Base-by-base conservation (phyloP, 352 stramenopile genomes). In the Phytophthora europaea region DNA sequence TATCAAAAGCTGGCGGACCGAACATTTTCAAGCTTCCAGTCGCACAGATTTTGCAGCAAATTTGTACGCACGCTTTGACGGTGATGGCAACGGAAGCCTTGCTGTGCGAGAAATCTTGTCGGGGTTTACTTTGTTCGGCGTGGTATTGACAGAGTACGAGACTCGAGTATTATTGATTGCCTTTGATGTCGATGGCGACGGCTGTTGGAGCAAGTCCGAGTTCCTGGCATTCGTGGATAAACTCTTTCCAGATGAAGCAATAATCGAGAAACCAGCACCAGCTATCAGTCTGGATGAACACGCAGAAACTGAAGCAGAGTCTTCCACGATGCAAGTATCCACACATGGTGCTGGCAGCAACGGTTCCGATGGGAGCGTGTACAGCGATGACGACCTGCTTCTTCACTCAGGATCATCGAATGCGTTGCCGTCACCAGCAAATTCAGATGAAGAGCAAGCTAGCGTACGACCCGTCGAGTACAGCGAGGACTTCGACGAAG, bases 11-110 rank as follows among this genome's bases (percentile, higher is more conserved):
- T 91, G 85, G 83, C 60, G 72, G 31, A 23, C 26, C 48, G 64
- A 78, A 34, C 53, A 66, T 23, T 54, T 74, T 13, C 55, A 61
- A 6, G 23, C 34, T 50, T n/a, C 9, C 23, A 73, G 18, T 48
- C 56, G 1, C 13, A 26, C 54, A 38, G 56, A 75, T 6, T 78
- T 88, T 36, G 75, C 76, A 28, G 31, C 57, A 1, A 61, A 59
- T 16, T 68, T 94, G 40, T 89, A 91, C 62, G 6, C 52, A 4
- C 71, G 66, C 23, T 93, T 94, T 36, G 88, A 94, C 36, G 55
- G 59, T 2, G 88, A 94, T 52, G 61, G 73, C 15, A 94, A 94
- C 40, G 86, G 83, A 0, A 61, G 81, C 4, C 68, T 94, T n/a
- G 86, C 83, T 2, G 70, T 83, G 54, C 76, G 73, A 13, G 88